Percentiles rank a stretch among this genome's conserved stretches.
Conservation (phyloP, 371 early-diverging fungal genomes). For the Scutellospora calospora region DNA sequence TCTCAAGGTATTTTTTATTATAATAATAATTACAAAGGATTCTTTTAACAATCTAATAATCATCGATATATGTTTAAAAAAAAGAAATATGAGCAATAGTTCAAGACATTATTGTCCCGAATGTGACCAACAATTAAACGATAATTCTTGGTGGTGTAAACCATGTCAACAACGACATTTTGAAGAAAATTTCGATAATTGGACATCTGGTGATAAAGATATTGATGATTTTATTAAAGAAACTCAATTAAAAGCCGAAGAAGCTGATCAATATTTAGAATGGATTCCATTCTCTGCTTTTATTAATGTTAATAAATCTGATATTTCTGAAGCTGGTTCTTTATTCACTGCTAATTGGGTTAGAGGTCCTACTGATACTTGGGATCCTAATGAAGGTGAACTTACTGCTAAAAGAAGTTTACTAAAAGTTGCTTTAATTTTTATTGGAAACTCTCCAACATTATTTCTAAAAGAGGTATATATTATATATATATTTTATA, state of each 20-base stretch:
- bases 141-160: constrained; percentile 38
- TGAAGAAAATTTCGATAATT: constrained; percentile 40
- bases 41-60: no score
- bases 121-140: constrained; percentile 32
- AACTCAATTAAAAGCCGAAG: constrained; percentile 30
- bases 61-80: no score
- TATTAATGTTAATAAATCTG: constrained; percentile 22
- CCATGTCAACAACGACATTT: constrained; percentile 32
- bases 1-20: no score
- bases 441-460: background rate
- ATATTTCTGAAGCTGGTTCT: constrained; percentile 8
- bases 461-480: constrained; percentile 31
- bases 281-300: constrained; percentile 30
- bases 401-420: constrained; percentile 12
- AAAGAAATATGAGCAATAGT: background rate
- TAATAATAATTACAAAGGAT: no score
- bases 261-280: constrained; percentile 32
- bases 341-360: constrained; percentile 34
- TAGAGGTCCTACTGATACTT: constrained; percentile 26
- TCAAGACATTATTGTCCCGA: constrained; percentile 37
- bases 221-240: constrained; percentile 36
- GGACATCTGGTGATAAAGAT: constrained; percentile 23
- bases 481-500: background rate
- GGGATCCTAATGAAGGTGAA: constrained; percentile 23
- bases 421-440: constrained; percentile 21